Conservation (phyloP, 495 filamentous ascomycete species). For the Xylaria bambusicola region DNA sequence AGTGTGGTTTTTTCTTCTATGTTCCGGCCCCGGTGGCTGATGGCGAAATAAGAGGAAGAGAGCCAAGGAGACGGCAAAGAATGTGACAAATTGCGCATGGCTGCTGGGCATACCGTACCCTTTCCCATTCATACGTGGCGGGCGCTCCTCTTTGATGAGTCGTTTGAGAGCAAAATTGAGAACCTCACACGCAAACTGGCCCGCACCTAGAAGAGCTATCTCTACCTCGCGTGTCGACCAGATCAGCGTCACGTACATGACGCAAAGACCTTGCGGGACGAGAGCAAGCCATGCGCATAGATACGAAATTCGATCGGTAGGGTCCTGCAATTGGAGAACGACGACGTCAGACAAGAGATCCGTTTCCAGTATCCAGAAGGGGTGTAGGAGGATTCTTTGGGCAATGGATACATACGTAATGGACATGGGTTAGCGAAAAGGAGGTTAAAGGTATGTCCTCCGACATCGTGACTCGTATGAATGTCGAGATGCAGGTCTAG, state of each 20-base stretch:
- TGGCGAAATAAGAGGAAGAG: constrained; percentile 84
- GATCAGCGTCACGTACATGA: constrained; percentile 85
- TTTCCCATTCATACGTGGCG: constrained; percentile 78
- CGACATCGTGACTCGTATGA: constrained; percentile 45
- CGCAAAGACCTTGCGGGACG: constrained; percentile 83
- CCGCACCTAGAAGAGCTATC: constrained; percentile 84
- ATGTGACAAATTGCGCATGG: constrained; percentile 91
- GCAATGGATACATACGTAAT: constrained; percentile 68
- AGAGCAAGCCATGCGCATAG: constrained; percentile 91
- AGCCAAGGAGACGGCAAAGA: constrained; percentile 79
- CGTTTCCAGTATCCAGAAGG: background rate
- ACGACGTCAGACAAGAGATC: background rate
- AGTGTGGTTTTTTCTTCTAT: constrained; percentile 38
- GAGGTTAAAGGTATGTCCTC: constrained; percentile 76
- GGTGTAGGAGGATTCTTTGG: background rate
- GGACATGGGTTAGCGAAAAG: constrained; percentile 90
- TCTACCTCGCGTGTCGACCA: constrained; percentile 91
- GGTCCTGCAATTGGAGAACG: constrained; percentile 62
- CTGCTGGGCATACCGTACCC: constrained; percentile 99
- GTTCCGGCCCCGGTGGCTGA: constrained; percentile 47
- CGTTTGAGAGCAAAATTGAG: constrained; percentile 89
- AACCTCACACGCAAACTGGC: constrained; percentile 92
- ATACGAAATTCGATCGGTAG: constrained; percentile 79
- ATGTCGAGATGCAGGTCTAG: background rate
- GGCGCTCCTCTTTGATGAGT: constrained; percentile 87